Evolutionary conservation across 202 grass and related monocot genomes (phyloP), one percentile per base, ranked within the genome.

Genomic region (Bolboschoenoplectus hybrid): DNA sequence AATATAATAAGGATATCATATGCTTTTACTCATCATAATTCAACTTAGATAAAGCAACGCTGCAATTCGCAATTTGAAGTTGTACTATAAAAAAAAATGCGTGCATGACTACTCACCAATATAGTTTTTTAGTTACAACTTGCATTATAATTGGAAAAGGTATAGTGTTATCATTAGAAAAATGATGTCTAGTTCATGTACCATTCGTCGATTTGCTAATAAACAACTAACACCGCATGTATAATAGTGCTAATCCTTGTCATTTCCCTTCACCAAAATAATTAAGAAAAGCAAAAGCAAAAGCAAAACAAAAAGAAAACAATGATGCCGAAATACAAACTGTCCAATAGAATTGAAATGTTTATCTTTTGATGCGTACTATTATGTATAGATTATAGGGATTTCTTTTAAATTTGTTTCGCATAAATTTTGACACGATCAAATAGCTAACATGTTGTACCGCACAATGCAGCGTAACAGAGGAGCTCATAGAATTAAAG

Each of bases 171-270:
- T 50, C 32, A 74, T 74, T 50, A 74, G 1, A 32, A 16, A 11
- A 17, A 70, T 6, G 39, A 45, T 1, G 19, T 47, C 6, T 44
- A 8, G 14, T 49, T 73, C 19, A 74, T 40, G 3, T 26, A 1
- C 3, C 45, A 49, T 49, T 26, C 44, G n/a, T 2, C n/a, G 9
- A 74, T 51, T 74, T 51, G 19, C 8, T 20, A 74, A 50, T 50
- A 34, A 74, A 74, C 45, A 71, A 17, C 5, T 66, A 36, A 9
- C 0, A 66, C 63, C 38, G 39, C 44, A 43, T 47, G 38, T 11
- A 74, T 52, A 26, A 19, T 56, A 53, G 74, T 56, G 50, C 12
- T 56, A 56, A 56, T 77, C 50, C 70, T 56, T 38, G 51, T 77
- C 74, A 77, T 17, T 56, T 4, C 32, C 32, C 47, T 16, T 12